Conservation (phyloP, 2,329 filamentous ascomycete species). For the Chaetomium sp. region DNA sequence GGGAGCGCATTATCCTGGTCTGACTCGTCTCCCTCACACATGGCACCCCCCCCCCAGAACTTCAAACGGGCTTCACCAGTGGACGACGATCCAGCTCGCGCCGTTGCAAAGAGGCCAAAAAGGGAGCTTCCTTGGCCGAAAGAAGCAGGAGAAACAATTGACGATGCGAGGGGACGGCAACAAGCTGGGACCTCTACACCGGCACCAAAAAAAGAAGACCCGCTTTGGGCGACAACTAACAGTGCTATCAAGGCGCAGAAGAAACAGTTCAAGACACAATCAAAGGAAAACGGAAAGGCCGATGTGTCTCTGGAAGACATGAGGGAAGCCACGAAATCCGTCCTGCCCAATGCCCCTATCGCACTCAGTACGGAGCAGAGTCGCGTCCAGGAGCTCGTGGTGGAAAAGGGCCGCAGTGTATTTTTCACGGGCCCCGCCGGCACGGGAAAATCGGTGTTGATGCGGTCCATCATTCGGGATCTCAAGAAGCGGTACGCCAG, state of each 20-base stretch:
- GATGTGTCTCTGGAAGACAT: conserved; percentile 41
- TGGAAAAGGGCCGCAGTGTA: conserved; percentile 74
- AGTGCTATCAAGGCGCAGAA: conserved; percentile 73
- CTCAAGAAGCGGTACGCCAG: conserved; percentile 68
- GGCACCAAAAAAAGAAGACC: conserved; percentile 28
- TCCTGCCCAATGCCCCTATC: conserved; percentile 40
- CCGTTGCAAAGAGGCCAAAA: conserved; percentile 44
- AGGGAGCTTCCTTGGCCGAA: conserved; percentile 34
- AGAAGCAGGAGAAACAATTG: conserved; percentile 30
- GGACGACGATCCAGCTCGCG: conserved; percentile 28
- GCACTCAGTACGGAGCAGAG: conserved; percentile 81
- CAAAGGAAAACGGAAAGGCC: conserved; percentile 41
- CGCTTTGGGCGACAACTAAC: conserved; percentile 66
- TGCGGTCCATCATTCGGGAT: conserved; percentile 81
- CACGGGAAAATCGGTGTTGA: conserved; percentile 94
- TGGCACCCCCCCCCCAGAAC: conserved; percentile 19
- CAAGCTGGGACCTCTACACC: conserved; percentile 28
- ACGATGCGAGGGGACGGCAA: conserved; percentile 27
- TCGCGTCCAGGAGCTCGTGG: conserved; percentile 75
- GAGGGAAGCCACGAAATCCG: conserved; percentile 34
- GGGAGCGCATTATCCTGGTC: conserved; percentile 59
- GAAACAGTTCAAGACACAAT: conserved; percentile 62
- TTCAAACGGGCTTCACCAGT: conserved; percentile 40
- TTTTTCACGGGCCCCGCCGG: conserved; percentile 97
- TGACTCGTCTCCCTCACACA: conserved; percentile 51